Evolutionary conservation across 2,329 filamentous ascomycete genomes (phyloP).

Genomic region (Trichoderma gracile): DNA sequence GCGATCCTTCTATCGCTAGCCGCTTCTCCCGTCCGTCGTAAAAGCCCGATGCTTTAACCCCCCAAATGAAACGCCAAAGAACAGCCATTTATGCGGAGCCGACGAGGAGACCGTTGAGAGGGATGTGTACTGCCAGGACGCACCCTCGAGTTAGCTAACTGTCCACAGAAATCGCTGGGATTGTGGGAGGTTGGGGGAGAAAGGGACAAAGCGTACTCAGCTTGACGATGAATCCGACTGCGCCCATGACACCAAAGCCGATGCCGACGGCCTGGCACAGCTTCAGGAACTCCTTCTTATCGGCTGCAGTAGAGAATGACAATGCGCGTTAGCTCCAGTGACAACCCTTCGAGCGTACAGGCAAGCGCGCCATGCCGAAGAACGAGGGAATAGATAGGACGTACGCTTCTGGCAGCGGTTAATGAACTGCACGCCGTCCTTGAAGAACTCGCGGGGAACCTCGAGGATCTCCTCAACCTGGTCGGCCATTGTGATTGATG

Average conservation of each 20-base stretch:
- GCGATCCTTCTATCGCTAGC: slow-evolving; percentile 6
- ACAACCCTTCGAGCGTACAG: neutral
- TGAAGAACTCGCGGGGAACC: slow-evolving; percentile 65
- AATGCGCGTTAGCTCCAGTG: neutral
- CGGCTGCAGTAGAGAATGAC: slow-evolving; percentile 35
- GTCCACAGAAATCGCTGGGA: neutral
- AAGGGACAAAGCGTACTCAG: slow-evolving; percentile 51
- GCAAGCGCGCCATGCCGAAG: too few species aligned
- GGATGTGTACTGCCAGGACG: slow-evolving; percentile 61
- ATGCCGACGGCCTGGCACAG: slow-evolving; percentile 63
- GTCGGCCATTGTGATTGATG: slow-evolving; percentile 58
- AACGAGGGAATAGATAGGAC: slow-evolving; percentile 32
- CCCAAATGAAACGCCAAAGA: slow-evolving; percentile 10
- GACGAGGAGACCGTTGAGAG: slow-evolving; percentile 69
- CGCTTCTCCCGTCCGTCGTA: neutral
- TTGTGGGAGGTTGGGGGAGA: too few species aligned
- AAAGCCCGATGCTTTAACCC: slow-evolving; percentile 10
- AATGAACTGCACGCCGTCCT: slow-evolving; percentile 62
- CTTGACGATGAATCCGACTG: slow-evolving; percentile 70
- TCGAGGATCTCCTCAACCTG: slow-evolving; percentile 71
- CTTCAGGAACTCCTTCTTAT: slow-evolving; percentile 47
- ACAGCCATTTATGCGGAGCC: slow-evolving; percentile 57
- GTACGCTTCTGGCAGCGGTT: slow-evolving; percentile 63
- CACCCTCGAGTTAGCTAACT: neutral
- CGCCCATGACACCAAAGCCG: slow-evolving; percentile 70